Evolutionary conservation across 2,329 filamentous ascomycete genomes (phyloP).

Genomic region (Cladosporium colombiae): DNA sequence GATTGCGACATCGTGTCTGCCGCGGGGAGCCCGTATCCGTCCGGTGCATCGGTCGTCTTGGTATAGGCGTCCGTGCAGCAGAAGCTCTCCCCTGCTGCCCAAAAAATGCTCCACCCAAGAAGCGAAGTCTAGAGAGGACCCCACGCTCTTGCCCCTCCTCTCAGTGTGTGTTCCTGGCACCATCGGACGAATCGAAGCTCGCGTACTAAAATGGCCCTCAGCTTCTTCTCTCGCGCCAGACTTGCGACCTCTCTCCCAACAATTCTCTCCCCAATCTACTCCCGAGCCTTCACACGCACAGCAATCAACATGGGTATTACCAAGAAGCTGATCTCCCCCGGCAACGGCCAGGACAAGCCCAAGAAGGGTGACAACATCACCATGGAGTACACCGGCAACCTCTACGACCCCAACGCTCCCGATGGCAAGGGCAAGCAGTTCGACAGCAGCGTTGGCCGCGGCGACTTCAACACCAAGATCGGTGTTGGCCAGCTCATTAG

Average conservation of each 20-base stretch:
- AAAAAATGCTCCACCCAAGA: slow-evolving; percentile 10
- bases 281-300: slow-evolving; percentile 15
- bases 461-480: slow-evolving; percentile 75
- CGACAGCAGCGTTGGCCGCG: slow-evolving; percentile 78
- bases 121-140: slow-evolving; percentile 4
- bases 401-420: slow-evolving; percentile 66
- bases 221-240: slow-evolving; percentile 14
- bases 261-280: slow-evolving; percentile 4
- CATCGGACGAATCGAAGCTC: slow-evolving; percentile 6
- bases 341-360: slow-evolving; percentile 63
- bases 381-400: slow-evolving; percentile 89
- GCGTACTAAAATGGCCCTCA: slow-evolving; percentile 7
- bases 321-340: slow-evolving; percentile 64
- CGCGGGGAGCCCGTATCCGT: background rate
- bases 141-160: slow-evolving; percentile 11
- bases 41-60: background rate
- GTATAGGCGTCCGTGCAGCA: background rate
- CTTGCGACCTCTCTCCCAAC: slow-evolving; percentile 5
- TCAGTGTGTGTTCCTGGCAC: slow-evolving; percentile 5
- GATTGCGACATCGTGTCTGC: slow-evolving; percentile 6
- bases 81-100: slow-evolving; percentile 1
- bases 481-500: slow-evolving; percentile 83
- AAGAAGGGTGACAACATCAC: slow-evolving; percentile 69
- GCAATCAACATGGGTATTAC: slow-evolving; percentile 57
- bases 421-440: slow-evolving; percentile 75